Percentiles rank a stretch among this genome's conserved stretches.
phyloP scores from a whole-genome alignment of 116 monocot species.

The Iris pallida region DNA sequence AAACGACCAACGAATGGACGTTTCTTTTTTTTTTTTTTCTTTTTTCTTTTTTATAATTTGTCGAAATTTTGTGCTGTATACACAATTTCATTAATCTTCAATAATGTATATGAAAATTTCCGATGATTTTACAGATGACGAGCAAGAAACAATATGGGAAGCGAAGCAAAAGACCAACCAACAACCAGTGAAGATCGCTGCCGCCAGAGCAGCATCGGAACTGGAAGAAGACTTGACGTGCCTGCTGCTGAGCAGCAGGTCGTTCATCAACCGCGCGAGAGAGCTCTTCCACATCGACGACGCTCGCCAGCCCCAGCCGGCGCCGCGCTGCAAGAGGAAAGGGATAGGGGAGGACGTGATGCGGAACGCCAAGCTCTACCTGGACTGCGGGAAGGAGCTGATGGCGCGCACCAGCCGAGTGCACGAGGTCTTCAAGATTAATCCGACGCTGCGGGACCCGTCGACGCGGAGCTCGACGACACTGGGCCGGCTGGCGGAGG shows the following conservation, averaged over 20 bases:
- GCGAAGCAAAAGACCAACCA: conserved; percentile 18
- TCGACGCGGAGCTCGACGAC: neutral
- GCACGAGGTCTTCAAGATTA: neutral
- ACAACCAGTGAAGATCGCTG: conserved; percentile 5
- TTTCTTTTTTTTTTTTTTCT: too few relatives aligned
- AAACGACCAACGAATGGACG: too few relatives aligned
- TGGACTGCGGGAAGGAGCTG: conserved; percentile 43
- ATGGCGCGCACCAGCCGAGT: conserved; percentile 31
- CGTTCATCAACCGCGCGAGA: conserved; percentile 26
- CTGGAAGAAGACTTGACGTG: conserved; percentile 11
- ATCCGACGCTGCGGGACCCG: conserved; percentile 3
- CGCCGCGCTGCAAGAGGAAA: neutral
- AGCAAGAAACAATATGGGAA: conserved; percentile 14
- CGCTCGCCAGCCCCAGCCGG: neutral
- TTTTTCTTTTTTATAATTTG: too few relatives aligned
- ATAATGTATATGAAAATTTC: too few relatives aligned
- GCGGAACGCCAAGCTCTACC: conserved; percentile 17
- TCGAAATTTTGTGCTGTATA: neutral
- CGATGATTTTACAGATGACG: conserved; percentile 4
- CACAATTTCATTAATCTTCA: too few relatives aligned
- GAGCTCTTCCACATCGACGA: conserved; percentile 10
- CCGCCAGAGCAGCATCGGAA: conserved; percentile 3
- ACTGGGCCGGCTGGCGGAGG: conserved; percentile 27
- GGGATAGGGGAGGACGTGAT: neutral
- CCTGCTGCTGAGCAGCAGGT: conserved; percentile 30